phyloP scores from a whole-genome alignment of 2,329 filamentous ascomycete species.

The Huntiella savannae region DNA sequence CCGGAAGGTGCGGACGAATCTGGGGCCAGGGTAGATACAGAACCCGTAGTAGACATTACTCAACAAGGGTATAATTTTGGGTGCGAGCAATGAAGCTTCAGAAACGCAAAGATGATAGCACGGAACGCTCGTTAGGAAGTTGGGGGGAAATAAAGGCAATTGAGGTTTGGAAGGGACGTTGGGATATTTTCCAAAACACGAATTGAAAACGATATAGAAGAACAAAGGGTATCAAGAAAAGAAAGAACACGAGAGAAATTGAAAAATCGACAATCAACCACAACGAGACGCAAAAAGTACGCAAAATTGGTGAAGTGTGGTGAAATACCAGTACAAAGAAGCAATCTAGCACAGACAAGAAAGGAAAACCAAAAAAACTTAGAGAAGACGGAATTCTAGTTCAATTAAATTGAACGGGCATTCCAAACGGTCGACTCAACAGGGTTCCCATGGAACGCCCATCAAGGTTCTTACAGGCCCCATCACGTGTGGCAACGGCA shows the following conservation, averaged over 20 bases:
- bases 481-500: no score
- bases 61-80: no score
- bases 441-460: background rate
- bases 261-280: background rate
- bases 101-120: background rate
- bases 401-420: no score
- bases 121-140: no score
- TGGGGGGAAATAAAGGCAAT: no score
- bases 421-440: background rate
- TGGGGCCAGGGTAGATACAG: no score
- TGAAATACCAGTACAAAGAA: background rate
- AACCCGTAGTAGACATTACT: no score
- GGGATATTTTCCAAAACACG: background rate
- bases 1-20: no score
- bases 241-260: background rate
- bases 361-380: background rate
- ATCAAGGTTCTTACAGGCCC: conserved; percentile 3
- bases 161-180: no score
- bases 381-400: background rate
- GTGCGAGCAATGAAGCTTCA: no score
- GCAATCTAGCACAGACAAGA: background rate
- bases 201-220: background rate
- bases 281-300: no score
- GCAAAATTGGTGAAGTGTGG: no score
- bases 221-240: background rate